Conservation (phyloP, 2,329 filamentous ascomycete species). For the Phialophora macrospora region DNA sequence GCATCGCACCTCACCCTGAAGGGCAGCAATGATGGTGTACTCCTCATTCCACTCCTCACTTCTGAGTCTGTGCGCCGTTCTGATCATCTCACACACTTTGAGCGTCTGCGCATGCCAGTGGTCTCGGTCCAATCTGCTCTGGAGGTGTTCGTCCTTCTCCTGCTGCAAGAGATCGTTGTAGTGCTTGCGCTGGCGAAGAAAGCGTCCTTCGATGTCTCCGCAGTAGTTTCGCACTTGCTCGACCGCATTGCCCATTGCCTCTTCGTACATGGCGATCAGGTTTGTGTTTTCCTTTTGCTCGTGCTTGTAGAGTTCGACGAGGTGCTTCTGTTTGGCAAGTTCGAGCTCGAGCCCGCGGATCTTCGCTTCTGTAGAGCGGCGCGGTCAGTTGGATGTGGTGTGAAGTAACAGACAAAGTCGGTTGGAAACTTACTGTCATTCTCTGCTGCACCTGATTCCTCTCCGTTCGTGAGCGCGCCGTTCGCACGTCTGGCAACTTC, state of each 20-base stretch:
- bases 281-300: constrained; percentile 56
- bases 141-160: constrained; percentile 56
- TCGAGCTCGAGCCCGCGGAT: constrained; percentile 56
- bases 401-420: not conserved
- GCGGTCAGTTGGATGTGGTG: constrained; percentile 9
- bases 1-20: constrained; percentile 57
- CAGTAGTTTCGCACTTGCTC: constrained; percentile 58
- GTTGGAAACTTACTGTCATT: constrained; percentile 31
- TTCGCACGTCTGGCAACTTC: constrained; percentile 55
- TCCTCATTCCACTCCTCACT: constrained; percentile 55
- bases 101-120: constrained; percentile 56
- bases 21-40: constrained; percentile 50
- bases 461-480: constrained; percentile 41
- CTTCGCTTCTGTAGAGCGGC: constrained; percentile 47
- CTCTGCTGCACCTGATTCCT: constrained; percentile 24
- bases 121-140: constrained; percentile 56
- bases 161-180: constrained; percentile 58
- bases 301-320: constrained; percentile 50
- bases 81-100: constrained; percentile 55
- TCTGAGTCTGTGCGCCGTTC: constrained; percentile 54
- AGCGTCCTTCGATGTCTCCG: constrained; percentile 56
- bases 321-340: constrained; percentile 52
- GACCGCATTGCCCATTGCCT: constrained; percentile 53
- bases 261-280: constrained; percentile 56
- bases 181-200: constrained; percentile 53